phyloP scores from a whole-genome alignment of 805 yeast genomes.

The Candida ovalis region DNA sequence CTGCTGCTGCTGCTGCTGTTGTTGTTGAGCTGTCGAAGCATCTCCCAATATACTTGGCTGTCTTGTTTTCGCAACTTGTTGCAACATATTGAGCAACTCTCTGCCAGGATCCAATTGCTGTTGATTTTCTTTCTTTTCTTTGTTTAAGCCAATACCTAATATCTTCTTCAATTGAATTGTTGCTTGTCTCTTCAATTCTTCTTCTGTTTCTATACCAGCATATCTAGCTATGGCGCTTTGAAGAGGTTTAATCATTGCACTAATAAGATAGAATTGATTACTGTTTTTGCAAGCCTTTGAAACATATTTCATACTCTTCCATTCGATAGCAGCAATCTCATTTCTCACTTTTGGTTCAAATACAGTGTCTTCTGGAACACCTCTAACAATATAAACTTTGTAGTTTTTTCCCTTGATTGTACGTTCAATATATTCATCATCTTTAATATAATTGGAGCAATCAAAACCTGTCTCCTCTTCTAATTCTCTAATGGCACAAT shows the following conservation, averaged over 20 bases:
- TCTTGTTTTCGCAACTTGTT: conserved; percentile 37
- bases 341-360: conserved; percentile 82
- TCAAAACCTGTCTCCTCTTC: conserved; percentile 94
- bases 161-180: conserved; percentile 61
- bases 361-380: conserved; percentile 70
- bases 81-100: conserved; percentile 63
- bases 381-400: conserved; percentile 71
- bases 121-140: conserved; percentile 21
- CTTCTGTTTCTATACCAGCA: conserved; percentile 48
- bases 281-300: conserved; percentile 31
- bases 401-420: conserved; percentile 80
- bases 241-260: conserved; percentile 48
- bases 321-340: conserved; percentile 80
- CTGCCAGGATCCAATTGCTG: conserved; percentile 64
- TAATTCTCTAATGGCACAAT: conserved; percentile 89
- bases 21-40: conserved; percentile 1
- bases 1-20: conserved; percentile 1
- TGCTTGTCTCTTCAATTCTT: conserved; percentile 57
- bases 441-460: conserved; percentile 60
- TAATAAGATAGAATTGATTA: conserved; percentile 40
- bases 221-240: conserved; percentile 52
- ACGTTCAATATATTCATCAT: conserved; percentile 74
- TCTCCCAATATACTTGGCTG: conserved; percentile 15
- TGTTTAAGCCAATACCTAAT: conserved; percentile 49
- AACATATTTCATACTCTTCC: conserved; percentile 60